Evolutionary conservation across 306 rosid species (phyloP).

Genomic region (Fragaria nilgerrensis): DNA sequence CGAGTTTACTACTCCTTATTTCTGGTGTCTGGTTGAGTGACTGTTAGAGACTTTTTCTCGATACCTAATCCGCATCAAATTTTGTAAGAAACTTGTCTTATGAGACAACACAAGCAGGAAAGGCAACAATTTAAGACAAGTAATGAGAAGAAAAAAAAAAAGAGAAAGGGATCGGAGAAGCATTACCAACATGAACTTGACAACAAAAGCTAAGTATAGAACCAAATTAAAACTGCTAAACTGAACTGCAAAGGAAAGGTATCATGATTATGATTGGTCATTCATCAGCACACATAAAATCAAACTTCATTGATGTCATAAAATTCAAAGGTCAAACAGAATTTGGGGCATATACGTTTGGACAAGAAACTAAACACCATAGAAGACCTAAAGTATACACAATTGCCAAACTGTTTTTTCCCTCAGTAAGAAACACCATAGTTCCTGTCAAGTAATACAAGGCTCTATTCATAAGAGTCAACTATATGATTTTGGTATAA

Average conservation of each 20-base stretch:
- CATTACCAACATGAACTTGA: not conserved
- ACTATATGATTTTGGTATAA: not conserved
- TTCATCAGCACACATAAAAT: not conserved
- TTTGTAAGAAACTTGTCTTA: not conserved
- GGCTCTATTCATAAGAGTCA: not conserved
- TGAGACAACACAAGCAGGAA: not conserved
- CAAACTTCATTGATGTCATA: not conserved
- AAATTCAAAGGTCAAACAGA: not conserved
- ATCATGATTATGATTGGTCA: not conserved
- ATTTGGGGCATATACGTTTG: not conserved
- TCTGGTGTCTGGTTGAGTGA: no score
- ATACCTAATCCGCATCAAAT: not conserved
- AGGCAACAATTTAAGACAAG: not conserved
- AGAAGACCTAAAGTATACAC: not conserved
- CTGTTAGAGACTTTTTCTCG: no score
- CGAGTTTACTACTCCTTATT: no score
- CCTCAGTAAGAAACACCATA: constrained; percentile 4
- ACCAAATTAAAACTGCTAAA: not conserved
- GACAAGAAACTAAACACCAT: not conserved
- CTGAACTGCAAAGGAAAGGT: not conserved
- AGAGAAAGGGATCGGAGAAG: not conserved
- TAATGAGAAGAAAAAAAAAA: not conserved
- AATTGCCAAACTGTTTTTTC: not conserved
- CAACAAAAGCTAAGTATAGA: not conserved
- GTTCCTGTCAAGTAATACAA: not conserved